phyloP scores from a whole-genome alignment of 768 basidiomycete species.

The Grammothele lineata region DNA sequence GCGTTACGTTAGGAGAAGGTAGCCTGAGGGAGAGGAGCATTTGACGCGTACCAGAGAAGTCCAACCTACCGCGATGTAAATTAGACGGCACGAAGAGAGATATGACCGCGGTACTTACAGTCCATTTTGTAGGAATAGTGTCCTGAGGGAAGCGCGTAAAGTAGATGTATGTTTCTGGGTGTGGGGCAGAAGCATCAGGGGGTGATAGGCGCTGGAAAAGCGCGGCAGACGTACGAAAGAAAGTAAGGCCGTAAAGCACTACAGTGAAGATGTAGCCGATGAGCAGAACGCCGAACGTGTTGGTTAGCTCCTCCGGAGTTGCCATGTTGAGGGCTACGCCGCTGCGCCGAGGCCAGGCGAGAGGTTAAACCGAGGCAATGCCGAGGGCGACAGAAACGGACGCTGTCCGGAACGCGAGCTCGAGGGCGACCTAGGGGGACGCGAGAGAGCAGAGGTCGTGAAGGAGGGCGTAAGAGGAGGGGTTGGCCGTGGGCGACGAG shows the following conservation, averaged over 20 bases:
- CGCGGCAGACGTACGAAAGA: slow-evolving; percentile 20
- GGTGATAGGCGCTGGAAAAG: background rate
- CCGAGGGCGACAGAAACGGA: no score
- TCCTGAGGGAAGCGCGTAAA: slow-evolving; percentile 22
- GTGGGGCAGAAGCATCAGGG: background rate
- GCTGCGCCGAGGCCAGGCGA: background rate
- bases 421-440: no score
- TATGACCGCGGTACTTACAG: slow-evolving; percentile 4
- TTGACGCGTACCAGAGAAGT: slow-evolving; percentile 17
- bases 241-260: slow-evolving; percentile 22
- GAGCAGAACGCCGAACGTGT: slow-evolving; percentile 22
- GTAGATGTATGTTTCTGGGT: slow-evolving; percentile 22
- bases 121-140: slow-evolving; percentile 10
- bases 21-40: background rate
- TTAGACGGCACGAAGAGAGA: background rate
- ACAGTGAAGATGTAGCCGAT: slow-evolving; percentile 25
- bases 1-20: no score
- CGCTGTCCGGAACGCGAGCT: no score
- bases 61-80: slow-evolving; percentile 9
- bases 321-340: background rate
- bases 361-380: no score
- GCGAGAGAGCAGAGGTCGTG: no score
- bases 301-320: slow-evolving; percentile 10
- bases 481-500: no score
- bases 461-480: no score